These are phyloP conservation scores for Silene conica DNA, from an alignment of 148 eudicot species.

Conservation along the genomic window DNA sequence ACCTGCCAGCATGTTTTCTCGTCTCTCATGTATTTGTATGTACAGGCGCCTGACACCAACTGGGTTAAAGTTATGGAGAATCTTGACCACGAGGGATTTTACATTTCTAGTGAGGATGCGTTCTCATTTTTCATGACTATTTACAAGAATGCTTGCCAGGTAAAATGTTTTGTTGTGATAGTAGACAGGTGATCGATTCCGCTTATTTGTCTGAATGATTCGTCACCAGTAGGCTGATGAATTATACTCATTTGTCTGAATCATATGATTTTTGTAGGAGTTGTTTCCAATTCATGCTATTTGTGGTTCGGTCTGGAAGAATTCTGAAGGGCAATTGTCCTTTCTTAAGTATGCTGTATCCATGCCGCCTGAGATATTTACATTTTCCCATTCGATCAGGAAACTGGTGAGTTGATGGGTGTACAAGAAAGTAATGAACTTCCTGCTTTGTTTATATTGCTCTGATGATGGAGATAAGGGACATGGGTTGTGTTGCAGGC, in stretches of 20 bases:
- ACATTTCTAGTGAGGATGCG: conserved; percentile 64
- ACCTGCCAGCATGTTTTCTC: not conserved
- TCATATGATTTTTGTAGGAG: conserved; percentile 43
- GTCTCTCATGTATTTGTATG: conserved; percentile 11
- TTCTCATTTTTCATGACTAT: conserved; percentile 75
- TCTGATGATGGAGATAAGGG: conserved; percentile 11
- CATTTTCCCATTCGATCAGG: conserved; percentile 71
- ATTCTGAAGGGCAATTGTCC: conserved; percentile 89
- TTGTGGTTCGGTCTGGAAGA: conserved; percentile 88
- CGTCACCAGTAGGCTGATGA: not conserved
- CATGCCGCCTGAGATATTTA: conserved; percentile 71
- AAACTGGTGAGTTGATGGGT: conserved; percentile 55
- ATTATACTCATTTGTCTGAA: not conserved
- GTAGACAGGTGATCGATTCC: not conserved
- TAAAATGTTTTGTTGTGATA: conserved; percentile 18
- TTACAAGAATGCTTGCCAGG: conserved; percentile 70
- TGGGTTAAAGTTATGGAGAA: conserved; percentile 75
- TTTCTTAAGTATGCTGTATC: conserved; percentile 79
- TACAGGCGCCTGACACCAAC: conserved; percentile 79
- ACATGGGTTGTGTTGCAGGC: conserved; percentile 42
- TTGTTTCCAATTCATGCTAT: conserved; percentile 80
- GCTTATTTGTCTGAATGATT: not conserved
- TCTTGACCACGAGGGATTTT: conserved; percentile 90
- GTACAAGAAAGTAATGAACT: not conserved
- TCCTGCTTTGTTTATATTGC: not conserved